phyloP scores from a whole-genome alignment of 179 eudicot genomes.

The Amaranthus tricolor region DNA sequence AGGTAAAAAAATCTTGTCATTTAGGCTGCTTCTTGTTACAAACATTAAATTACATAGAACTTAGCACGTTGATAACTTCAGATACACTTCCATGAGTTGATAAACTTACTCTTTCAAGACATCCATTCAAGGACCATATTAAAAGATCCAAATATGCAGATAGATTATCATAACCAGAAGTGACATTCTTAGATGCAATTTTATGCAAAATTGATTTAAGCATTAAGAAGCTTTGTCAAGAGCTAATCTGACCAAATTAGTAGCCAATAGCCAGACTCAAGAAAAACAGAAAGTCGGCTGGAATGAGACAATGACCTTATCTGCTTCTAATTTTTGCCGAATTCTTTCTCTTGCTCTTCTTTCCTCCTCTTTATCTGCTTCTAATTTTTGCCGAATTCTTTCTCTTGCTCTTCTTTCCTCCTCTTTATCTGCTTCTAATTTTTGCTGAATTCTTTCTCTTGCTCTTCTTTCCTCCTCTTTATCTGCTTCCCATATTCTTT shows the following conservation, averaged over 20 bases:
- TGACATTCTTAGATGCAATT: background rate
- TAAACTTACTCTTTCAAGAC: constrained; percentile 1
- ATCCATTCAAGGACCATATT: background rate
- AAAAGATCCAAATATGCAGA: background rate
- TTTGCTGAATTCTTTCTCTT: constrained; percentile 59
- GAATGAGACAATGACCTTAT: constrained; percentile 49
- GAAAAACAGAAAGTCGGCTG: background rate
- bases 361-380: constrained; percentile 63
- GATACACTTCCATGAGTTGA: background rate
- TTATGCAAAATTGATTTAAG: background rate
- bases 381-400: constrained; percentile 60
- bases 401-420: constrained; percentile 60
- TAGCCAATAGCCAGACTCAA: background rate
- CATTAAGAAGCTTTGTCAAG: background rate
- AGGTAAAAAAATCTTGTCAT: background rate
- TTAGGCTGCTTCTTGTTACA: background rate
- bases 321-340: constrained; percentile 65
- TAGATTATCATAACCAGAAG: background rate
- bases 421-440: constrained; percentile 62
- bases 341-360: constrained; percentile 56
- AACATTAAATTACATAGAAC: background rate
- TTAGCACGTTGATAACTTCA: background rate
- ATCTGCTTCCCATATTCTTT: constrained; percentile 57
- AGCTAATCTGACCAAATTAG: constrained; percentile 7
- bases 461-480: constrained; percentile 62